Percentiles rank a stretch among this genome's conserved stretches.
phyloP scores from a whole-genome alignment of 73 alveolate species.

The Breviolum minutum region DNA sequence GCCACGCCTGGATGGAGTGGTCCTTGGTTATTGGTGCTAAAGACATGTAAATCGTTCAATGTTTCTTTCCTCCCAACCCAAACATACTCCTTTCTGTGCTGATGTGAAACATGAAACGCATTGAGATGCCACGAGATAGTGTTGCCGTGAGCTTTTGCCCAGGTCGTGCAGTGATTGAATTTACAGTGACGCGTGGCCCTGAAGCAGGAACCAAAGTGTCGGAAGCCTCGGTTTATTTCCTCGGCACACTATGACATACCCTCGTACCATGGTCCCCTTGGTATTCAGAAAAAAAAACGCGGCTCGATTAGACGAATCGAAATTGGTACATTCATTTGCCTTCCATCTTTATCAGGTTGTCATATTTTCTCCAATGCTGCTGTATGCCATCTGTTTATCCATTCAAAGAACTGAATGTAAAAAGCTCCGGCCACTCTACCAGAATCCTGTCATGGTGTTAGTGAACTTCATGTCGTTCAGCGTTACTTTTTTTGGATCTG shows the following conservation, averaged over 20 bases:
- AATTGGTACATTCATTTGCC: not conserved
- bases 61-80: not conserved
- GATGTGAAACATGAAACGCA: not conserved
- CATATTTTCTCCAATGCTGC: no score
- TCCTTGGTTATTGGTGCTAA: not conserved
- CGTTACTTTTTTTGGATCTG: no score
- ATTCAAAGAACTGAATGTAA: no score
- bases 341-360: not conserved
- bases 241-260: not conserved
- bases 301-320: no score
- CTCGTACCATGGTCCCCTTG: no score
- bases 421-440: no score
- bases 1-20: constrained; percentile 69
- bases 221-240: not conserved
- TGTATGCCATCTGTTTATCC: no score
- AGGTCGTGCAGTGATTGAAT: constrained; percentile 92
- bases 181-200: constrained; percentile 68
- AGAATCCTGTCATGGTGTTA: no score
- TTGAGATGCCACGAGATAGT: no score
- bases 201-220: constrained; percentile 65
- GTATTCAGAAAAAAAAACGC: no score
- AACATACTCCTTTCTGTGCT: no score
- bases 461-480: no score
- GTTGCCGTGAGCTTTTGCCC: not conserved
- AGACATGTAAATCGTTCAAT: not conserved